These are phyloP conservation scores for Fusarium sp. DNA, from an alignment of 2,329 filamentous ascomycete genomes.

Conservation along the genomic window DNA sequence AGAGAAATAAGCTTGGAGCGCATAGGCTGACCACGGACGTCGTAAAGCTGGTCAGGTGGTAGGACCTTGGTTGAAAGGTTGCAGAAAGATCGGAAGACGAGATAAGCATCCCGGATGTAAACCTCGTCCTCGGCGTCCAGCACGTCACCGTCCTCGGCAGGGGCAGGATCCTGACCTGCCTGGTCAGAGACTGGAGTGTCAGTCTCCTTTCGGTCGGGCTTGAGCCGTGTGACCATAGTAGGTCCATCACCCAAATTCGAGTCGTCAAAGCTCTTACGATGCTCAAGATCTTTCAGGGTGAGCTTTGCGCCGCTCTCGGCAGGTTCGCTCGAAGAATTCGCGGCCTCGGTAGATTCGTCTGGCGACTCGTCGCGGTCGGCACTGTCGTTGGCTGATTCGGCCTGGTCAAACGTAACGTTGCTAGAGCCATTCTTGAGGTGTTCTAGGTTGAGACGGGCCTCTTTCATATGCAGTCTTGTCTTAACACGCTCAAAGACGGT, in stretches of 20 bases:
- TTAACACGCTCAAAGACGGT: slow-evolving; percentile 98
- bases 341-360: slow-evolving; percentile 46
- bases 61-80: slow-evolving; percentile 95
- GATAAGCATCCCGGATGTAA: slow-evolving; percentile 95
- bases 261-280: slow-evolving; percentile 76
- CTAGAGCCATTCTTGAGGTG: slow-evolving; percentile 65
- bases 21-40: slow-evolving; percentile 95
- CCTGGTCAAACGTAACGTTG: slow-evolving; percentile 63
- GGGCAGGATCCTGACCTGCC: slow-evolving; percentile 64
- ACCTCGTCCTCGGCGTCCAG: slow-evolving; percentile 88
- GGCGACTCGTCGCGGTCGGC: slow-evolving; percentile 53
- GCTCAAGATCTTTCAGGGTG: slow-evolving; percentile 74
- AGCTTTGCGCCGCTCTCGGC: slow-evolving; percentile 64
- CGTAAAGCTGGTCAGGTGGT: slow-evolving; percentile 89
- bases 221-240: slow-evolving; percentile 74
- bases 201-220: slow-evolving; percentile 58
- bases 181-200: slow-evolving; percentile 63
- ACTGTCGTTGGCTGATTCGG: slow-evolving; percentile 55
- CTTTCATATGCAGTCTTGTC: slow-evolving; percentile 85
- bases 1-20: slow-evolving; percentile 95
- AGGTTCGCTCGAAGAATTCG: slow-evolving; percentile 40
- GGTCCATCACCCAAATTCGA: slow-evolving; percentile 74
- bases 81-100: slow-evolving; percentile 97
- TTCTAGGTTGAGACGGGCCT: slow-evolving; percentile 72
- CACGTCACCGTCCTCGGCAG: slow-evolving; percentile 68